These are phyloP conservation scores for Mucor racemosus DNA, from an alignment of 371 early-diverging fungal species.

Conservation along the genomic window DNA sequence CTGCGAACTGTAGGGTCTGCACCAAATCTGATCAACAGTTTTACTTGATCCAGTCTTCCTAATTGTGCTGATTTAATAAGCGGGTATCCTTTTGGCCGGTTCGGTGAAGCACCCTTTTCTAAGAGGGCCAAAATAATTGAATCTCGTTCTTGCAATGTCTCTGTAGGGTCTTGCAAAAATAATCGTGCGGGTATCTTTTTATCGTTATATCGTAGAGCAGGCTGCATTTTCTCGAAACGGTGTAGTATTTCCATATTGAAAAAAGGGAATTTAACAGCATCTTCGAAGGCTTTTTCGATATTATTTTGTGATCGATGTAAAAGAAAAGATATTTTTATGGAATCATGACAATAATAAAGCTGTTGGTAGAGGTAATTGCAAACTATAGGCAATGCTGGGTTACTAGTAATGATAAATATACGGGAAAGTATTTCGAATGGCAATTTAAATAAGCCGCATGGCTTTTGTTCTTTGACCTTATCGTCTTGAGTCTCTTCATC, in stretches of 20 bases:
- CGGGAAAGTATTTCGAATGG: conserved; percentile 47
- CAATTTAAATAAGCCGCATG: conserved; percentile 20
- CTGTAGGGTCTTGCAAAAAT: conserved; percentile 26
- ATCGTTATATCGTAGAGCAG: conserved; percentile 17
- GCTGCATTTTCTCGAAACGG: conserved; percentile 28
- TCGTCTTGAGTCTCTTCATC: conserved; percentile 12
- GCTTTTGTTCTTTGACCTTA: background rate
- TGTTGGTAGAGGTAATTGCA: conserved; percentile 29
- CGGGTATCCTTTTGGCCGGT: conserved; percentile 58
- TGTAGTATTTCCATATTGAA: conserved; percentile 32
- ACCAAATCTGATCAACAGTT: conserved; percentile 46
- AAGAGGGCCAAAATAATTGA: conserved; percentile 33
- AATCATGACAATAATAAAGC: conserved; percentile 32
- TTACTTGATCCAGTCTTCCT: conserved; percentile 47
- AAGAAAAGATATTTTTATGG: conserved; percentile 39
- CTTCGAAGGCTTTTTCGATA: conserved; percentile 27
- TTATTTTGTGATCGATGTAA: conserved; percentile 31
- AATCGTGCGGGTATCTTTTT: conserved; percentile 43
- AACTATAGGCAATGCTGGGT: conserved; percentile 36
- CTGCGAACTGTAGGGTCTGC: conserved; percentile 49
- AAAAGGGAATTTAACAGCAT: conserved; percentile 39
- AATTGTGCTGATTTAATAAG: conserved; percentile 55
- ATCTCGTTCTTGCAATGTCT: conserved; percentile 14
- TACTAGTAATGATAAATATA: conserved; percentile 47
- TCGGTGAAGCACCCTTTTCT: conserved; percentile 46